Percentiles rank a stretch among this genome's conserved stretches.
Conservation (phyloP, 345 rosid genomes). For the Carallia pectinifolia region DNA sequence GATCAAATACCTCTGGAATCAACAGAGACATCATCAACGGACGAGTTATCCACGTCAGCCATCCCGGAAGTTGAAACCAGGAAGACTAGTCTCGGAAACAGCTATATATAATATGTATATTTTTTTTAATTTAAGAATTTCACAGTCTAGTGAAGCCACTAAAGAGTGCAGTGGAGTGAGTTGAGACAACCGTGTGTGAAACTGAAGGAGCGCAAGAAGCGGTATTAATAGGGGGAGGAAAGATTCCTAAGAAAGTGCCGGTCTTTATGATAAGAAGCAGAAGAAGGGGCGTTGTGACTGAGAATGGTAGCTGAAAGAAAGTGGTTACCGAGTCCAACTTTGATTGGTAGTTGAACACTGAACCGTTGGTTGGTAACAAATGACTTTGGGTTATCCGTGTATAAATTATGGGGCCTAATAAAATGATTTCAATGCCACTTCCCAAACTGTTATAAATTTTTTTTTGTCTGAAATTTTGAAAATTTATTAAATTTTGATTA, state of each 20-base stretch:
- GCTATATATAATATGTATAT: background rate
- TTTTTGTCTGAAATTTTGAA: too few relatives aligned
- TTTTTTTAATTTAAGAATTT: too few relatives aligned
- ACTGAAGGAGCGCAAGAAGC: background rate
- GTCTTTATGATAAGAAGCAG: background rate
- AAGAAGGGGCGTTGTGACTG: slow-evolving; percentile 20
- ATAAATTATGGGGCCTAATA: too few relatives aligned
- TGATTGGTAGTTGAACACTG: slow-evolving; percentile 50
- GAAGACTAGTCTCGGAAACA: background rate
- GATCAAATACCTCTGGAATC: slow-evolving; percentile 21
- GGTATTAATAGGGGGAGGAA: slow-evolving; percentile 9
- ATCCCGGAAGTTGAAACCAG: slow-evolving; percentile 15
- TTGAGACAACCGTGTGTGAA: slow-evolving; percentile 4
- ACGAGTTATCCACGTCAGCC: slow-evolving; percentile 46
- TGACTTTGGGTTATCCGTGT: too few relatives aligned
- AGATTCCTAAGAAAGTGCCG: background rate
- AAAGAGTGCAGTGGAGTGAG: background rate
- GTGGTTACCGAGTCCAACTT: slow-evolving; percentile 29
- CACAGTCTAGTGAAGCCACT: background rate
- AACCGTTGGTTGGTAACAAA: slow-evolving; percentile 9
- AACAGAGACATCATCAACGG: slow-evolving; percentile 18
- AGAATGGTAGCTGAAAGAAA: slow-evolving; percentile 48
- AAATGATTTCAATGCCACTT: too few relatives aligned
- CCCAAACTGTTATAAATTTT: too few relatives aligned
- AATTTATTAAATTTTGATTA: too few relatives aligned